These are phyloP conservation scores for Plasmodium berghei DNA, from an alignment of 169 alveolate genomes.

Conservation along the genomic window DNA sequence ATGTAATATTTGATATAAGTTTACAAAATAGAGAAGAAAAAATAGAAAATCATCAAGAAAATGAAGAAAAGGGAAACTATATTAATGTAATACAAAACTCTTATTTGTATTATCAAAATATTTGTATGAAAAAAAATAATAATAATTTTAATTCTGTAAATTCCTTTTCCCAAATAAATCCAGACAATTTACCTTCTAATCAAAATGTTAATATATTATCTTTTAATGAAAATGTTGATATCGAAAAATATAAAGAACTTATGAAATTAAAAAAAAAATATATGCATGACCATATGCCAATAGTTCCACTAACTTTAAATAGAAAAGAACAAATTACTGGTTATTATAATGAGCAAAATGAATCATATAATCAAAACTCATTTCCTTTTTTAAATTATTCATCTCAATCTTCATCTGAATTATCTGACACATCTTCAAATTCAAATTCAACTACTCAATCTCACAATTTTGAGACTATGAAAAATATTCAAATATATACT, in stretches of 20 bases:
- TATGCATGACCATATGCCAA: conserved; percentile 75
- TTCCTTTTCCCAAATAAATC: background rate
- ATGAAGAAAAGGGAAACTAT: conserved; percentile 19
- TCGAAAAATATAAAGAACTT: conserved; percentile 63
- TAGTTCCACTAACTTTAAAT: conserved; percentile 45
- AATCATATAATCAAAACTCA: conserved; percentile 2
- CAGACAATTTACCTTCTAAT: conserved; percentile 1
- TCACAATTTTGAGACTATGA: conserved; percentile 1
- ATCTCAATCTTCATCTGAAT: conserved; percentile 11
- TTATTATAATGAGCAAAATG: conserved; percentile 25
- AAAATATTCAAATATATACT: background rate
- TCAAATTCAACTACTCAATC: background rate
- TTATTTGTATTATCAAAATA: conserved; percentile 46
- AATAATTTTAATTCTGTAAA: conserved; percentile 11
- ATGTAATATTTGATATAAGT: conserved; percentile 10
- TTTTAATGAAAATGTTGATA: conserved; percentile 53
- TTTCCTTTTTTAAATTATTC: conserved; percentile 2
- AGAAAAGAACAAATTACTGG: conserved; percentile 65
- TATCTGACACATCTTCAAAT: conserved; percentile 22
- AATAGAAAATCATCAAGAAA: background rate
- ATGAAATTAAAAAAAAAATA: conserved; percentile 63
- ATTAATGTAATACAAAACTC: conserved; percentile 62
- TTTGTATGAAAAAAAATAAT: conserved; percentile 44
- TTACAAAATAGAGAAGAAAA: conserved; percentile 3
- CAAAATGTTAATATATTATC: conserved; percentile 54